These are phyloP conservation scores for Eruca vesicaria DNA, from an alignment of 441 rosid species.

Conservation along the genomic window DNA sequence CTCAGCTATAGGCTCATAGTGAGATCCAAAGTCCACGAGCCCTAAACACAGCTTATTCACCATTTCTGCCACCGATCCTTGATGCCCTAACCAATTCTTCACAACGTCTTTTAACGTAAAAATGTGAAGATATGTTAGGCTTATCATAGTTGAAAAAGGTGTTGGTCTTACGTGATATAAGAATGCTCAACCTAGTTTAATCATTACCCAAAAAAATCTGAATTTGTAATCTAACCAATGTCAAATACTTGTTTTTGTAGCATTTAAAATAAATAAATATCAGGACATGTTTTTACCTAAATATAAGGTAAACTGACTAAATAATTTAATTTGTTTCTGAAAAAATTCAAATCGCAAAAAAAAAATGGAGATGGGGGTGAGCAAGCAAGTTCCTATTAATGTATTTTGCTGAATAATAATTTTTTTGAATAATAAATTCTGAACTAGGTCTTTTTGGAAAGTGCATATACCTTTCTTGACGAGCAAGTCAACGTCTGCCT, in stretches of 20 bases:
- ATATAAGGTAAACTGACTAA: no score
- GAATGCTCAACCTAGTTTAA: not conserved
- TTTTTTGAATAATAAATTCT: not conserved
- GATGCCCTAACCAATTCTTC: slow-evolving; percentile 19
- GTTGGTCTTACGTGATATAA: not conserved
- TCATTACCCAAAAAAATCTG: not conserved
- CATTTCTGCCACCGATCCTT: slow-evolving; percentile 17
- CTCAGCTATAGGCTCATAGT: not conserved
- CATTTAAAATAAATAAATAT: no score
- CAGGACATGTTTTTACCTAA: no score
- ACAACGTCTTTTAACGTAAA: not conserved
- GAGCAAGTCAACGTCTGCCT: slow-evolving; percentile 28
- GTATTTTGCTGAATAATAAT: no score
- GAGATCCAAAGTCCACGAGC: slow-evolving; percentile 10
- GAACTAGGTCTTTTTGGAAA: not conserved
- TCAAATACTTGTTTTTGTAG: no score
- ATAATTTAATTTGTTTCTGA: no score
- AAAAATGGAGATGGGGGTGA: not conserved
- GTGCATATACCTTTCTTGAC: not conserved
- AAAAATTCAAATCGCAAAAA: no score
- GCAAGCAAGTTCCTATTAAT: not conserved
- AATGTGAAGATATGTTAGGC: not conserved
- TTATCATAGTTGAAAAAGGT: not conserved
- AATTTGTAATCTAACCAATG: no score
- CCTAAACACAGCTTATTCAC: slow-evolving; percentile 22